Evolutionary conservation across 345 rosid species (phyloP), one percentile per base, ranked within the genome.

Genomic region (Mangifera indica): DNA sequence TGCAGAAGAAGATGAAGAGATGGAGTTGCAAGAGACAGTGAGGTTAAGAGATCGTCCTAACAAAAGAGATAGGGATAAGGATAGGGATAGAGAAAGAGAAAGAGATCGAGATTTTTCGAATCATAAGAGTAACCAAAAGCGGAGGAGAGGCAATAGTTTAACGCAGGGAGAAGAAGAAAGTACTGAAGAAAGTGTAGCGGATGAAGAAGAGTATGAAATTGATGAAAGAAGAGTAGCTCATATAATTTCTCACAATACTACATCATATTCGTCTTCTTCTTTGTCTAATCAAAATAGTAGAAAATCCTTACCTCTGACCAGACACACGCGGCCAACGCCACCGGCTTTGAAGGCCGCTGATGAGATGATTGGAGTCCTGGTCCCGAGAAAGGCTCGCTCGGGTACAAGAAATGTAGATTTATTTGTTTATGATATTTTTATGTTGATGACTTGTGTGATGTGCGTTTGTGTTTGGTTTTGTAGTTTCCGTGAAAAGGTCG

Each of bases 321-420:
- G 65, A 72, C 65, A 22, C 20, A 32, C 34, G 9, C 52, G 57
- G 12, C 80, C 73, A 52, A 10, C 59, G 37, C 55, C 77, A 42
- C 55, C 74, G 46, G 40, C 79, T 42, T 59, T 55, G 45, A 84
- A 67, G 72, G 73, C 72, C 40, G 60, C 80, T 22, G 84, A 84
- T 61, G 88, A 83, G 78, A 77, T 84, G 81, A 84, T 87, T 74
- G 85, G 84, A 34, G 86, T 82, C 51, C 58, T 79, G 37, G 83
- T 89, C 20, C 93, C 93, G 8, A 82, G 91, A 71, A 87, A 87
- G 72, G 86, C 91, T 77, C 93, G 91, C 42, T 87, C 93, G 75
- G 89, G 86, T 83, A 66, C 10, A 53, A 26, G 40, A 60, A 66
- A 12, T 26, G 34, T 48, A 11, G 26, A 46, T 26, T 60, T 14